Evolutionary conservation across 305 asterid genomes (phyloP).

Genomic region (Stenogyne calaminthoides): DNA sequence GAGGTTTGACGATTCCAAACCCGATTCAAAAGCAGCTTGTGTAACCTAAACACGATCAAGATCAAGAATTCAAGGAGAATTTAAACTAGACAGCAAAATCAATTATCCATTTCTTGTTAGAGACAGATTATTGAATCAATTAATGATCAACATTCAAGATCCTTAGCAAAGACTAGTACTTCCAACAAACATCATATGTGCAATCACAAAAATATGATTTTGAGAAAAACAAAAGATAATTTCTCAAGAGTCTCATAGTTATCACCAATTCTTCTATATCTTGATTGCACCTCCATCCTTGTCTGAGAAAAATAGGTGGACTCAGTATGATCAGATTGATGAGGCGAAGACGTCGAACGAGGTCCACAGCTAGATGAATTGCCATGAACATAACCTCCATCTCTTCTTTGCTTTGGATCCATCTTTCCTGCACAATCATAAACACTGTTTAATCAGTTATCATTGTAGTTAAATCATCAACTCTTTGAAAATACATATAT

Average conservation of each 20-base stretch:
- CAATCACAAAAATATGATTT: neutral
- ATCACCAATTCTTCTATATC: slow-evolving; percentile 36
- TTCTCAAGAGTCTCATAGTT: slow-evolving; percentile 41
- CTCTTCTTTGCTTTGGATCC: slow-evolving; percentile 39
- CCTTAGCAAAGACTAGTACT: neutral
- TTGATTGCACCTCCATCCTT: slow-evolving; percentile 11
- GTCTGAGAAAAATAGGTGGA: slow-evolving; percentile 20
- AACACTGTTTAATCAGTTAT: neutral
- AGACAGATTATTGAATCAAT: neutral
- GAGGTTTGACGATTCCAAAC: slow-evolving; percentile 56
- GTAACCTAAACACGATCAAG: slow-evolving; percentile 32
- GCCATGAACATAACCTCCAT: neutral
- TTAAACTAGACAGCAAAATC: neutral
- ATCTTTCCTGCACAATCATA: slow-evolving; percentile 21
- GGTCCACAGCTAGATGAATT: slow-evolving; percentile 22
- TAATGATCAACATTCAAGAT: neutral
- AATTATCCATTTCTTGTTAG: neutral
- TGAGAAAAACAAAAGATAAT: slow-evolving; percentile 22
- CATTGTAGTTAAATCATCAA: neutral
- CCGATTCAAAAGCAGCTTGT: slow-evolving; percentile 44
- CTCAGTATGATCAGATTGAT: slow-evolving; percentile 5
- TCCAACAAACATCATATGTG: neutral
- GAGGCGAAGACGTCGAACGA: slow-evolving; percentile 28
- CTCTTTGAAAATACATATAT: too few relatives aligned
- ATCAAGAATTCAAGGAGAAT: neutral